A percentile compares a stretch with the other conserved stretches of the same genome.
These are phyloP conservation scores for Kalanchoe fedtschenkoi DNA, from an alignment of 164 flowering plant genomes.

Conservation along the genomic window DNA sequence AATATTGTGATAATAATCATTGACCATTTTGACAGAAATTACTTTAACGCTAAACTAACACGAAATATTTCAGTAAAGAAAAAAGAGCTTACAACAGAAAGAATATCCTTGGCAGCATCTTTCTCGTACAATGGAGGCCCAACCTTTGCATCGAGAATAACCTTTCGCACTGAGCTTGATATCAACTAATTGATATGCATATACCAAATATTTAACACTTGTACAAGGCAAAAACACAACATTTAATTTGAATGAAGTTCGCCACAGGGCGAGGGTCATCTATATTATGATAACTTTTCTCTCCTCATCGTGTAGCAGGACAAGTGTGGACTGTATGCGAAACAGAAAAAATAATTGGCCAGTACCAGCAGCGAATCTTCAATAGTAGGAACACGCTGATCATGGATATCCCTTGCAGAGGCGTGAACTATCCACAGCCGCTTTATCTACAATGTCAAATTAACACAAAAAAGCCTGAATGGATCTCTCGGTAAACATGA, in stretches of 20 bases:
- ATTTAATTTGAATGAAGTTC: not conserved
- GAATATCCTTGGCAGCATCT: constrained; percentile 73
- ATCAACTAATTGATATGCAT: constrained; percentile 29
- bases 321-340: not conserved
- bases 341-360: not conserved
- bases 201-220: constrained; percentile 2
- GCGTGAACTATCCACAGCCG: constrained; percentile 32
- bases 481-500: constrained; percentile 15
- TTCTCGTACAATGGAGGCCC: constrained; percentile 88
- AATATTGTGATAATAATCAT: not conserved
- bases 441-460: constrained; percentile 44
- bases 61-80: not conserved
- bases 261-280: not conserved
- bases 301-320: not conserved
- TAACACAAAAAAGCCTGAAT: constrained; percentile 19
- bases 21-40: no score
- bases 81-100: constrained; percentile 52
- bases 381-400: constrained; percentile 42
- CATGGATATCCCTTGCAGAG: constrained; percentile 24
- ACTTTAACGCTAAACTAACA: no score
- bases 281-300: no score
- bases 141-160: constrained; percentile 87
- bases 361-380: constrained; percentile 78
- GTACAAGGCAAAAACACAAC: no score
- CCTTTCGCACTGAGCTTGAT: constrained; percentile 67